A percentile compares a stretch with the other conserved stretches of the same genome.
phyloP scores from a whole-genome alignment of 306 rosid genomes.

The Ammopiptanthus mongolicus region DNA sequence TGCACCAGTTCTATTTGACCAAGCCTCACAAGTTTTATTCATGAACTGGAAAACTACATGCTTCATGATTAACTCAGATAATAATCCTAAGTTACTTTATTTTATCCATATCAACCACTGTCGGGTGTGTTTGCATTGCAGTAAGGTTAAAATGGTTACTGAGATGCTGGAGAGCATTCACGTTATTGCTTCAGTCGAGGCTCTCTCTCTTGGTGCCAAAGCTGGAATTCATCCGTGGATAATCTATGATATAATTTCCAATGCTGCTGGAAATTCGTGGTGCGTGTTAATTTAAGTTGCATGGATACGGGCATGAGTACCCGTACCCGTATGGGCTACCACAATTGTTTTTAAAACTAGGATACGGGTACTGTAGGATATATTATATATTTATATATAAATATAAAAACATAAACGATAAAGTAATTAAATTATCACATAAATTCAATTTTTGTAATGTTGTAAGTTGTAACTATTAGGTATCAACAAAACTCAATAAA shows the following conservation, averaged over 20 bases:
- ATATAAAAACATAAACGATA: no score
- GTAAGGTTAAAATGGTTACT: conserved; percentile 66
- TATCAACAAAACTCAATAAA: no score
- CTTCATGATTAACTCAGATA: conserved; percentile 11
- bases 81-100: not conserved
- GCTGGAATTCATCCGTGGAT: conserved; percentile 89
- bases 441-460: no score
- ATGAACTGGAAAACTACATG: not conserved
- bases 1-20: not conserved
- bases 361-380: no score
- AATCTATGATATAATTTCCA: conserved; percentile 81
- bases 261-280: conserved; percentile 98
- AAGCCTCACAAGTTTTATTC: not conserved
- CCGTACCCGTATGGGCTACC: no score
- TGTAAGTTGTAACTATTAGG: no score
- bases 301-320: no score
- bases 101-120: not conserved
- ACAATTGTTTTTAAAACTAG: no score
- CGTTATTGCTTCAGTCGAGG: conserved; percentile 81
- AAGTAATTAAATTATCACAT: no score
- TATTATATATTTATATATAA: no score
- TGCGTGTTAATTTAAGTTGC: conserved; percentile 15
- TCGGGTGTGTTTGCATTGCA: conserved; percentile 30
- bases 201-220: conserved; percentile 75
- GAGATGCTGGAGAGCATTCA: conserved; percentile 86